Conservation (phyloP, 148 eudicot genomes). For the Camellia granthamiana region DNA sequence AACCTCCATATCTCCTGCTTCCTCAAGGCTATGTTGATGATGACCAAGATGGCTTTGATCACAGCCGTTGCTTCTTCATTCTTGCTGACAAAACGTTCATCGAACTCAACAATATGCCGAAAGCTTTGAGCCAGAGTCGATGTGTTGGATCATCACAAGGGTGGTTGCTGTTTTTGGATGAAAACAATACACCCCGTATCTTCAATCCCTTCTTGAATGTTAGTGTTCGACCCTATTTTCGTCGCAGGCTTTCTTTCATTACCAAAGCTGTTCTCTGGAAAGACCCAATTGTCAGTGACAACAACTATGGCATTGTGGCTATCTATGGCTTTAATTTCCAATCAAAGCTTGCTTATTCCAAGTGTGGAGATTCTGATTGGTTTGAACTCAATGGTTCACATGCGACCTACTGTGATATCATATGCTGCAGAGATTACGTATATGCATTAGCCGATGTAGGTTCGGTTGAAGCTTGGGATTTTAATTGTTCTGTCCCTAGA, state of each 20-base stretch:
- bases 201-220: conserved; percentile 2
- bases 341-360: neutral
- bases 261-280: neutral
- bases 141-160: conserved; percentile 9
- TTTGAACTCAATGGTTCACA: neutral
- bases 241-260: neutral
- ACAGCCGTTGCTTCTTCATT: neutral
- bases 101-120: neutral
- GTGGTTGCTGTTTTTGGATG: conserved; percentile 4
- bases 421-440: neutral
- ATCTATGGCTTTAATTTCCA: neutral
- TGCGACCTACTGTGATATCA: neutral
- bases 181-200: neutral
- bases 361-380: conserved; percentile 7
- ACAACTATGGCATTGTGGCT: conserved; percentile 3
- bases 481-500: neutral
- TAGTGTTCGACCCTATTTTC: neutral
- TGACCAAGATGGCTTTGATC: neutral
- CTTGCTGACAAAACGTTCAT: neutral
- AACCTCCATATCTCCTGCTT: conserved; percentile 2
- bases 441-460: neutral
- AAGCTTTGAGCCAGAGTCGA: neutral
- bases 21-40: neutral
- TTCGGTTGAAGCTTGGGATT: conserved; percentile 19
- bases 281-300: conserved; percentile 2